A percentile compares a stretch with the other conserved stretches of the same genome.
Conservation (phyloP, 2,329 filamentous ascomycete species). For the Venturia nashicola region DNA sequence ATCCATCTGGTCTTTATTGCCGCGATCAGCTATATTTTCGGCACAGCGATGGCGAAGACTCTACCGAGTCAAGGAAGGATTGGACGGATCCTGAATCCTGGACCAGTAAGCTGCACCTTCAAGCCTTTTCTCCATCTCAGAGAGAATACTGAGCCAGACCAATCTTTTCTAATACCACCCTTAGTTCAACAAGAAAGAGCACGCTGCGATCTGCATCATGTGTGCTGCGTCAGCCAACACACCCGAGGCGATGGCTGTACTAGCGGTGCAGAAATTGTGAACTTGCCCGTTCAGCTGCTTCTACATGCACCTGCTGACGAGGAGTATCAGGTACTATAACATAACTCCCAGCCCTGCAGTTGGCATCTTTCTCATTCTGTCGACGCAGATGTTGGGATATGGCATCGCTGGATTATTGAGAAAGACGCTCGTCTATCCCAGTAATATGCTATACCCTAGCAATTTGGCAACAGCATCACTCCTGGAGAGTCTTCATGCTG, state of each 20-base stretch:
- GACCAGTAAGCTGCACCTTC: slow-evolving; percentile 13
- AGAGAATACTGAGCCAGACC: too few species aligned
- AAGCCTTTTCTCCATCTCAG: background rate
- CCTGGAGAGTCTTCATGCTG: slow-evolving; percentile 11
- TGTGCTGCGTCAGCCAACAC: slow-evolving; percentile 9
- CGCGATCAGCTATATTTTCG: slow-evolving; percentile 32
- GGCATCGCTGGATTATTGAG: slow-evolving; percentile 12
- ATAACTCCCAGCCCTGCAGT: slow-evolving; percentile 1
- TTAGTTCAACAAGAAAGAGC: slow-evolving; percentile 24
- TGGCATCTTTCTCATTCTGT: slow-evolving; percentile 11
- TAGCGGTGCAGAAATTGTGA: slow-evolving; percentile 10
- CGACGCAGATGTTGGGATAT: slow-evolving; percentile 13
- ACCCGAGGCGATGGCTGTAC: slow-evolving; percentile 10
- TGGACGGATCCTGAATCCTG: slow-evolving; percentile 28
- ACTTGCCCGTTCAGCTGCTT: background rate
- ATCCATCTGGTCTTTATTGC: slow-evolving; percentile 34
- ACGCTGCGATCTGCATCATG: slow-evolving; percentile 16
- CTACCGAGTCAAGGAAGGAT: slow-evolving; percentile 25
- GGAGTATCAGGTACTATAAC: slow-evolving; percentile 7
- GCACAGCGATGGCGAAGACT: slow-evolving; percentile 24
- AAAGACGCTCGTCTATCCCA: slow-evolving; percentile 11
- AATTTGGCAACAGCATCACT: slow-evolving; percentile 11
- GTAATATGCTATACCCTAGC: slow-evolving; percentile 12
- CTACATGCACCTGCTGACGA: slow-evolving; percentile 24
- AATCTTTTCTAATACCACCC: background rate